A percentile compares a stretch with the other conserved stretches of the same genome.
Conservation (phyloP, 129 eudicot genomes). For the Pittosporum tobira region DNA sequence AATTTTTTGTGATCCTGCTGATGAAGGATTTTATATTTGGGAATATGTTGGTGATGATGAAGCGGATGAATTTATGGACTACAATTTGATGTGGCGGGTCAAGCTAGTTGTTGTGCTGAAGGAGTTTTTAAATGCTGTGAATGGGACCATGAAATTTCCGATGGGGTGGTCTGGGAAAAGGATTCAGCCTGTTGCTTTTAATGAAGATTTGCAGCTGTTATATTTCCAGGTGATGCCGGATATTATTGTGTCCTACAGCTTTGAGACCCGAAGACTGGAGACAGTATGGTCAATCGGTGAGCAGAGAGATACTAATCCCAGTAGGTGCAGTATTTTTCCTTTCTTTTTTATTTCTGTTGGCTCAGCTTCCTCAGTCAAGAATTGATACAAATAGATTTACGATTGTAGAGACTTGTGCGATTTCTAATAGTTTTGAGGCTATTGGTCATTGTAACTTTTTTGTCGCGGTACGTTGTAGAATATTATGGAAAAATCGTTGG, state of each 20-base stretch:
- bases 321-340: not conserved
- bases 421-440: too few species aligned
- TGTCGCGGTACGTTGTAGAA: too few species aligned
- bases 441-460: too few species aligned
- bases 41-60: not conserved
- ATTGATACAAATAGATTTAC: too few species aligned
- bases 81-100: slow-evolving; percentile 10
- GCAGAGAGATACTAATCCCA: not conserved
- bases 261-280: slow-evolving; percentile 12
- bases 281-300: slow-evolving; percentile 11
- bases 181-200: slow-evolving; percentile 8
- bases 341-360: slow-evolving; percentile 12
- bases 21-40: slow-evolving; percentile 9
- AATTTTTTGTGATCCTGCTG: slow-evolving; percentile 8
- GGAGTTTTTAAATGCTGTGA: not conserved
- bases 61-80: not conserved
- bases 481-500: too few species aligned
- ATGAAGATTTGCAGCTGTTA: slow-evolving; percentile 15
- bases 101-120: not conserved
- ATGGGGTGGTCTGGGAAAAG: not conserved
- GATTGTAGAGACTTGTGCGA: too few species aligned
- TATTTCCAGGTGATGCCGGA: slow-evolving; percentile 5
- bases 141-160: not conserved
- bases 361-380: too few species aligned
- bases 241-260: slow-evolving; percentile 9